Evolutionary conservation across 2,329 filamentous ascomycete genomes (phyloP).

Genomic region (Neoarthrinium moseri): DNA sequence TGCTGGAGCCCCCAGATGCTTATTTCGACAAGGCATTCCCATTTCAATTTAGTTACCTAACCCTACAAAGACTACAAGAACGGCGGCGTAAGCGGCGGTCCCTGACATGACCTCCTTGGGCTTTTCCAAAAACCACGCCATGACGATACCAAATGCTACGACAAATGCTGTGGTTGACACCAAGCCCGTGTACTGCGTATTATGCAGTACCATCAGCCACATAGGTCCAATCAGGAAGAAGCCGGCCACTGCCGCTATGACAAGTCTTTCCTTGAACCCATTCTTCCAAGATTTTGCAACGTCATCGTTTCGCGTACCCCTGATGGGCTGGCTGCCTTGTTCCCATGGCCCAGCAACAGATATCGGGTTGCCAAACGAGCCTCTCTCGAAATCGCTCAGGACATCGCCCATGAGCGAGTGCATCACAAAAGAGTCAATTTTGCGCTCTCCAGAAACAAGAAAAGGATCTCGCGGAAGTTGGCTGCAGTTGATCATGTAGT

Average conservation of each 20-base stretch:
- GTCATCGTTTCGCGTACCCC: constrained; percentile 10
- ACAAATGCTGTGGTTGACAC: constrained; percentile 17
- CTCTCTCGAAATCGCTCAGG: background rate
- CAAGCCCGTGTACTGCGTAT: constrained; percentile 8
- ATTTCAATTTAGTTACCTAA: background rate
- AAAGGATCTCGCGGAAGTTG: constrained; percentile 13
- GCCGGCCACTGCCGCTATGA: constrained; percentile 10
- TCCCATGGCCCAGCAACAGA: constrained; percentile 9
- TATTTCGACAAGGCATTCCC: no score
- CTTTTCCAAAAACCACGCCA: constrained; percentile 13
- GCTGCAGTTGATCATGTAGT: constrained; percentile 17
- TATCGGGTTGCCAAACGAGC: background rate
- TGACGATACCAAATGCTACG: constrained; percentile 13
- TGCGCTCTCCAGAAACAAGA: constrained; percentile 14
- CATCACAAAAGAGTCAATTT: constrained; percentile 13
- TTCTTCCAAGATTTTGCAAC: background rate
- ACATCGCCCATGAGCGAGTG: background rate
- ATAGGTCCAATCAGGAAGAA: constrained; percentile 19
- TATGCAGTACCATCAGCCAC: constrained; percentile 21
- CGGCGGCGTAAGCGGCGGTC: constrained; percentile 17
- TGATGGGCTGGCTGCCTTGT: constrained; percentile 8
- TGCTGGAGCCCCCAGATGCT: no score
- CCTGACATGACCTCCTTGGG: constrained; percentile 15
- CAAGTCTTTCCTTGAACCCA: constrained; percentile 8
- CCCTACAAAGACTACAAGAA: constrained; percentile 17